Conservation (phyloP, 805 yeast genomes). For the Hanseniaspora taiwanica region DNA sequence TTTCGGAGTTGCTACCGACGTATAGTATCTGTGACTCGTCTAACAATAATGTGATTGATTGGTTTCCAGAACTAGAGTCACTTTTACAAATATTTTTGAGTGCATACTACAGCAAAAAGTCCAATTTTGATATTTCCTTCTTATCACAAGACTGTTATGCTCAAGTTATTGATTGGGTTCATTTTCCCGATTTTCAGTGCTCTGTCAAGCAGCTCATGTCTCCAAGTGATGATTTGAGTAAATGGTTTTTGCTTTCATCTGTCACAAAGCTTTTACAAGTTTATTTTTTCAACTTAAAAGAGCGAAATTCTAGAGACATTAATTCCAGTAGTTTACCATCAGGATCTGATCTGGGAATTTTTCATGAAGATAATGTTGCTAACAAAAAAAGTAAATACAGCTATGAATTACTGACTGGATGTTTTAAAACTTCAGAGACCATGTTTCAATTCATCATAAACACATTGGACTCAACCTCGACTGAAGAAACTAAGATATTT, state of each 20-base stretch:
- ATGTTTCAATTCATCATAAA: neutral
- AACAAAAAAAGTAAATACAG: neutral
- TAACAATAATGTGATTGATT: no score
- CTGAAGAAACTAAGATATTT: slow-evolving; percentile 6
- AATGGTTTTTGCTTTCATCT: neutral
- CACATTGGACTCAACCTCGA: neutral
- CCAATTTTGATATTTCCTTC: neutral
- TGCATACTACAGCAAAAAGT: neutral
- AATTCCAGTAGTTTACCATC: neutral
- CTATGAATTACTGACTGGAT: neutral
- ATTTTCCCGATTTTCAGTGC: neutral
- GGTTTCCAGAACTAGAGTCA: neutral
- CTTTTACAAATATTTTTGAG: neutral
- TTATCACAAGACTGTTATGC: neutral
- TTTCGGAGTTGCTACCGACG: neutral
- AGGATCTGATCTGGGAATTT: neutral
- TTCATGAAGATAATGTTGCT: neutral
- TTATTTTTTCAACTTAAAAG: neutral
- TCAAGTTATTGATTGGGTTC: neutral
- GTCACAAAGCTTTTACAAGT: neutral
- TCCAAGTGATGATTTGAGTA: neutral
- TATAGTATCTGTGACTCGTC: no score
- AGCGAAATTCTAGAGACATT: neutral
- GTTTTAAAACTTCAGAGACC: neutral
- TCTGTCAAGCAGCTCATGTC: neutral